Base-by-base conservation (phyloP, 202 grass and related monocot species). In the Elaeis oleifera region DNA sequence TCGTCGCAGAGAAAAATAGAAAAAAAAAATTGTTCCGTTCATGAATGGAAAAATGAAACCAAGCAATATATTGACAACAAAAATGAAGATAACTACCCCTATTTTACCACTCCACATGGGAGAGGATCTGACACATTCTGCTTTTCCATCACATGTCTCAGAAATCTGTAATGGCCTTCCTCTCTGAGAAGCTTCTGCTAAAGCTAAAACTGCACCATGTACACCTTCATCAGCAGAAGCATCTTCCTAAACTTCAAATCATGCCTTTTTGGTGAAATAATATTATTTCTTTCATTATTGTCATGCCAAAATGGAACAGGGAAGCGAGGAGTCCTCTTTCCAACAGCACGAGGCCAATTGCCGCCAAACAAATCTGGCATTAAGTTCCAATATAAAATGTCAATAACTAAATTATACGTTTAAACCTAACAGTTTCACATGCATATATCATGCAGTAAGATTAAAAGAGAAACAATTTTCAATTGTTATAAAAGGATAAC, bases 241-340 rank as follows among this genome's bases (percentile, higher is more conserved):
- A 20, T 50, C 68, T 64, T 57, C 53, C 60, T 79, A 69, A 36
- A 29, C 52, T 62, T 74, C 29, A 59, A 17, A 59, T 9, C 3
- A 16, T 22, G 50, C 57, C 80, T 65, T 64, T 49, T 52, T 71
- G 26, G 29, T 69, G 49, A 75, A 22, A 44, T 68, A 18, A 21
- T n/a, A 59, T 60, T 57, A 69, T 66, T 49, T 27, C 22, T 55
- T 31, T 28, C 59, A 78, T 57, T 61, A 54, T 66, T 79, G 51
- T 76, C 60, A 48, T 64, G 29, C 54, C 50, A 22, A 70, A 69
- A 20, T 59, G 59, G 55, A 65, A 89, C 23, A 6, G 78, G 64
- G 50, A 70, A 48, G 22, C 75, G 81, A 73, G 81, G 68, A 59
- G 81, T 89, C 60, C 78, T 68, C 60, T 65, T 90, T 50, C 48